Evolutionary conservation across 2,329 filamentous ascomycete species (phyloP).

Genomic region (Aspergillus carbonarius): DNA sequence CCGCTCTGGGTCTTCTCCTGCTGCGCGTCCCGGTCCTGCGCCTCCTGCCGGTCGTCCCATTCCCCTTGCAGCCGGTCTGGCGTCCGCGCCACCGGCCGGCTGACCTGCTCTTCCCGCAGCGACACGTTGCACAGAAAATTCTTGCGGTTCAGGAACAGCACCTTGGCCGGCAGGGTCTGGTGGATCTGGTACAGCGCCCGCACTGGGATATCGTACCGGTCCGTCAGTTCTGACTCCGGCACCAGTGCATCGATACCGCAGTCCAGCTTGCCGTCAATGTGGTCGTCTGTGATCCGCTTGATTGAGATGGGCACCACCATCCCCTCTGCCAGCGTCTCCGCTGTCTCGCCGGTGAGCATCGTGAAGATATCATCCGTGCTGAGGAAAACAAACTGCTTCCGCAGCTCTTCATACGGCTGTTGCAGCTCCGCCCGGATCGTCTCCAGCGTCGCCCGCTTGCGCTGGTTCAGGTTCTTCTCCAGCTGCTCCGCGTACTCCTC

Average conservation of each 20-base stretch:
- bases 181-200: conserved; percentile 73
- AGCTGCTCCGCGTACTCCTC: conserved; percentile 97
- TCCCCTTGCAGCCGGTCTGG: conserved; percentile 73
- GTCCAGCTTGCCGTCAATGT: conserved; percentile 89
- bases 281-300: conserved; percentile 84
- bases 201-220: conserved; percentile 65
- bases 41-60: conserved; percentile 84
- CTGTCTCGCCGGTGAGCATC: conserved; percentile 93
- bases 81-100: conserved; percentile 67
- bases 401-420: conserved; percentile 89
- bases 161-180: conserved; percentile 84
- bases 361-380: conserved; percentile 81
- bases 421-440: conserved; percentile 93
- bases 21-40: conserved; percentile 75
- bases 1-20: conserved; percentile 83
- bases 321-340: conserved; percentile 75
- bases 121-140: conserved; percentile 81
- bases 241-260: conserved; percentile 91
- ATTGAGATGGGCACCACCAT: conserved; percentile 93
- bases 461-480: conserved; percentile 86
- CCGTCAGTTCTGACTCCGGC: conserved; percentile 76
- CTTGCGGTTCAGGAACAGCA: conserved; percentile 83
- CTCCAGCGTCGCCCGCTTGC: conserved; percentile 92
- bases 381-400: conserved; percentile 72
- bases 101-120: conserved; percentile 76